Base-by-base conservation (phyloP, 495 filamentous ascomycete species). In the Tuber brumale region DNA sequence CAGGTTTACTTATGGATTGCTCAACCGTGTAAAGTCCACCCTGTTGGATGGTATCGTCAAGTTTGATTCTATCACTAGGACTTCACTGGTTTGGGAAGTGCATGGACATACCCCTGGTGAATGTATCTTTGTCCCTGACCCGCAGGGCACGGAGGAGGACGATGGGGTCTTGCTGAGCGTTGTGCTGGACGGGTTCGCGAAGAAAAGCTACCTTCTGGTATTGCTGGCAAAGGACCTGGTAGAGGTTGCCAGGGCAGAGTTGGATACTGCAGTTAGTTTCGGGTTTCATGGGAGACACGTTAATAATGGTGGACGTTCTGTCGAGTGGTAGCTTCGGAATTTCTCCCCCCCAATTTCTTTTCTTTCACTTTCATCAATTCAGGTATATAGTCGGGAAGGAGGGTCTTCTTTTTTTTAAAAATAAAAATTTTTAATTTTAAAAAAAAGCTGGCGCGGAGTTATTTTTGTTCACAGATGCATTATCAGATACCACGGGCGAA, bases 231-330 rank as follows among this genome's bases (percentile, higher is more conserved):
- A 80, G 74, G 86, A 85, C 23, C 86, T 94, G 85, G 84, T 79
- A 74, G 93, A 94, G 83, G 61, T 91, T 72, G 92, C 92, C 0
- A 85, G 89, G 12, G 93, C 92, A 3, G 86, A 89, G 76, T 85
- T 91, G 19, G 86, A 89, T 71, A 87, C 87, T 35, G 86, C 86
- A 10, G 86, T 95, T 73, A 88, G 84, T 1, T 86, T 94, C 78
- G 91, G 92, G 1, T 93, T 95, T 80, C 93, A 94, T 85, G 93
- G 92, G 2, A 83, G 85, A 48, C 89, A 92, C 85, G 85, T 89
- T 73, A 61, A 35, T 66, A 61, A 35, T 66, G 27, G 27, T 7
- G 57, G 31, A 35, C 57, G 57, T 35, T 66, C 57, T 3, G 57
- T 66, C 74, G 19, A 70, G 75, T 51, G 46, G 77, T 77, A 57